Evolutionary conservation across 2,329 filamentous ascomycete species (phyloP), one percentile per base, ranked within the genome.

Genomic region (Exophiala spinifera): DNA sequence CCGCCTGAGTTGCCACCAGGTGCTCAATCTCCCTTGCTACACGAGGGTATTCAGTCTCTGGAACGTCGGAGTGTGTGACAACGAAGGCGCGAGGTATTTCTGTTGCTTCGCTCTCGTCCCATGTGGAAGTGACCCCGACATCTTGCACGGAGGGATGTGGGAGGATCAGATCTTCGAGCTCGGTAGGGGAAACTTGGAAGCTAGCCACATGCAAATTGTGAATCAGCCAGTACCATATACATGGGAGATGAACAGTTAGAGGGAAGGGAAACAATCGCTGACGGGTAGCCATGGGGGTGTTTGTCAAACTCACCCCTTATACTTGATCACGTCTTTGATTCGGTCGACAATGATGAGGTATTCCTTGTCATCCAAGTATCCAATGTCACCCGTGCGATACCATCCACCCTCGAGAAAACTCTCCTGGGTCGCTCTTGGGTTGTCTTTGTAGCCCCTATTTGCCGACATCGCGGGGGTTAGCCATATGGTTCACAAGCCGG

Each of bases 301-400:
- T 34, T 23, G 19, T 17, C 21, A 21, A 14, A 40, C 46, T 15
- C 40, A 49, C 1, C 84, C 85, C 70, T 88, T 86, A 68, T 81
- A 86, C 70, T 87, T 83, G 66, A 77, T 78, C 33, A 75, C 68
- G 57, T 74, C 76, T 74, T 89, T 90, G 25, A 89, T 77, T 7
- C 91, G 85, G 67, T 96, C 91, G 1, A 91, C 95, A 67, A 95
- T 91, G 74, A 85, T 95, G 64, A 94, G 88, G 66, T 95, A 88
- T 17, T 87, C 88, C 46, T 87, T 79, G 43, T 80, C 74, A 66
- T 95, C 88, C 63, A 88, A 81, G 61, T 88, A 84, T 4, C 89
- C 88, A 21, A 96, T 83, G 65, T 96, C 91, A 2, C 91, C 91
- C 0, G 91, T 95, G 70, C 86, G 91, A 78, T 95, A 95, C 76